Evolutionary conservation across 2,329 filamentous ascomycete genomes (phyloP).

Genomic region (Colletotrichum filicis): DNA sequence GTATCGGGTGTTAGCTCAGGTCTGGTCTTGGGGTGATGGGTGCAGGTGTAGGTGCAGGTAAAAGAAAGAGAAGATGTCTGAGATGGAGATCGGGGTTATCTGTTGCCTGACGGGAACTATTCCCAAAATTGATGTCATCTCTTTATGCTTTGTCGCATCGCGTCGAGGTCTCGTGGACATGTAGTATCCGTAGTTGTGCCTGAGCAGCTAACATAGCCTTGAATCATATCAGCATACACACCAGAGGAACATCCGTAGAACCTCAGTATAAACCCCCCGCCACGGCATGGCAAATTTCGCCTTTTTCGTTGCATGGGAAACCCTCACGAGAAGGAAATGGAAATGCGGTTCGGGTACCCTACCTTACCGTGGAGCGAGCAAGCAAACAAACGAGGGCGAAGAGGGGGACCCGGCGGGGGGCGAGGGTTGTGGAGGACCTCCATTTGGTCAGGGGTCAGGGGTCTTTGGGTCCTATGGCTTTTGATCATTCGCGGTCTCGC

Average conservation of each 20-base stretch:
- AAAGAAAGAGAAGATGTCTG: constrained; percentile 4
- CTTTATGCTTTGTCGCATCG: neutral
- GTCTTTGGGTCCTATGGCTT: neutral
- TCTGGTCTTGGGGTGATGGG: neutral
- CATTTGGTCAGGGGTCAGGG: neutral
- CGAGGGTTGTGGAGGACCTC: neutral
- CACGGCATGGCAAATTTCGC: neutral
- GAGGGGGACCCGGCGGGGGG: neutral
- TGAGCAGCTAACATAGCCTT: no score
- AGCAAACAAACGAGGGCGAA: neutral
- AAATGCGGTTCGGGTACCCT: constrained; percentile 1
- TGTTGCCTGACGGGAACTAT: neutral
- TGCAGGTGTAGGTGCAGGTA: neutral
- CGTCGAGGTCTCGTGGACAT: neutral
- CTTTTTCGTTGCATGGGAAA: neutral
- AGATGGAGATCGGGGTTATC: neutral
- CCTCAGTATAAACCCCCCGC: neutral
- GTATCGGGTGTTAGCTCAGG: neutral
- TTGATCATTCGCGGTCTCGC: neutral
- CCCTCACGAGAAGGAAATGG: neutral
- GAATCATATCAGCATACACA: no score
- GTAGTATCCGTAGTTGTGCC: no score
- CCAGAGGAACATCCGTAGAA: neutral
- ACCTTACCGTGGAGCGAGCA: neutral
- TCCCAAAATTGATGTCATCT: neutral